Percentiles rank a stretch among this genome's conserved stretches.
Conservation (phyloP, 2,329 filamentous ascomycete genomes). For the Microdochium trichocladiopsis region DNA sequence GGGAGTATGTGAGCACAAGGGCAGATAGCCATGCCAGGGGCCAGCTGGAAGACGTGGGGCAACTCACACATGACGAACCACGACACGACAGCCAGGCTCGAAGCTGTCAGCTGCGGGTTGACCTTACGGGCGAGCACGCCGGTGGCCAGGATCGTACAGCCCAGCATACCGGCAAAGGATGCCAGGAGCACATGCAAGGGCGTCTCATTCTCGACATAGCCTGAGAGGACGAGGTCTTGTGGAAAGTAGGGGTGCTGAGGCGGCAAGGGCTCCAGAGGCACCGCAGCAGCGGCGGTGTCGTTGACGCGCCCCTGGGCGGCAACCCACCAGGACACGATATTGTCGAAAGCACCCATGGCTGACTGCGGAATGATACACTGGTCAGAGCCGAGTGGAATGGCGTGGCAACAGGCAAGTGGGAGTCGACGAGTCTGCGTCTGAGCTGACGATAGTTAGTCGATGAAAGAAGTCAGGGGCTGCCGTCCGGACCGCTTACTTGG, state of each 20-base stretch:
- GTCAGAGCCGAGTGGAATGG: background rate
- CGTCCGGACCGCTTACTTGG: no score
- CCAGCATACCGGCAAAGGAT: conserved; percentile 28
- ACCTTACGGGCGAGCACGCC: conserved; percentile 19
- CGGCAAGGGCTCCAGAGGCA: conserved; percentile 3
- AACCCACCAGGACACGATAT: background rate
- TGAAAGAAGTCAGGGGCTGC: no score
- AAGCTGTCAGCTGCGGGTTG: conserved; percentile 22
- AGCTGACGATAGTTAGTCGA: background rate
- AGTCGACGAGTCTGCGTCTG: no score
- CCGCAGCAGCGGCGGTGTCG: background rate
- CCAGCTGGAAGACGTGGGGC: background rate
- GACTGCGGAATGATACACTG: background rate
- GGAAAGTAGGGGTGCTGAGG: conserved; percentile 45
- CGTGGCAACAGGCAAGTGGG: background rate
- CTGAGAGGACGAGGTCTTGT: conserved; percentile 29
- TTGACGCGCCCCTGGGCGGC: background rate
- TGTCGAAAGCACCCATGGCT: background rate
- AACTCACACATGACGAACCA: conserved; percentile 51
- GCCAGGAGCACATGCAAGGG: conserved; percentile 29
- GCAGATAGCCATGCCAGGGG: background rate
- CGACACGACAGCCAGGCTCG: conserved; percentile 34
- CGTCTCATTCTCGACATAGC: conserved; percentile 36
- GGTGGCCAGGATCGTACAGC: conserved; percentile 24
- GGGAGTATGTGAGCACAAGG: conserved; percentile 5